Conservation (phyloP, 129 eudicot genomes). For the Pseudognaphalium luteoalbum region DNA sequence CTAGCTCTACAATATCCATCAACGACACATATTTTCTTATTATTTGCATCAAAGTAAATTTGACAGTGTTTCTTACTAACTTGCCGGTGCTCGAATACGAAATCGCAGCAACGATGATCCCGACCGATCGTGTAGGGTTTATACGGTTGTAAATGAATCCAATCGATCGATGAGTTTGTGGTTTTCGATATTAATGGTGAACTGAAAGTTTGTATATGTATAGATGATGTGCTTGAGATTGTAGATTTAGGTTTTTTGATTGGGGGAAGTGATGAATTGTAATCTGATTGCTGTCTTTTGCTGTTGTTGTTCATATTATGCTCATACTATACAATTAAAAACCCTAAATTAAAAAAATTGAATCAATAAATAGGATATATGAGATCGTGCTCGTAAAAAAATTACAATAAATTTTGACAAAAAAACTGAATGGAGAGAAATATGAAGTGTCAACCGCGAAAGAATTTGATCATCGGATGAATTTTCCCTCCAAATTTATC, state of each 20-base stretch:
- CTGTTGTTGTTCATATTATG: constrained; percentile 10
- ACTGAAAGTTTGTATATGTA: constrained; percentile 37
- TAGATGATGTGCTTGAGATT: constrained; percentile 35
- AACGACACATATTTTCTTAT: constrained; percentile 45
- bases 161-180: constrained; percentile 24
- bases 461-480: not conserved
- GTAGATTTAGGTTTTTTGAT: constrained; percentile 41
- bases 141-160: constrained; percentile 46
- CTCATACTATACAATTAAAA: constrained; percentile 21
- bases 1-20: constrained; percentile 57
- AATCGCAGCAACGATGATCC: constrained; percentile 42
- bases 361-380: not conserved
- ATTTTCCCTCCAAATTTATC: constrained; percentile 31
- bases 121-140: constrained; percentile 64
- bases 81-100: constrained; percentile 42
- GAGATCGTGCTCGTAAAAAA: not conserved
- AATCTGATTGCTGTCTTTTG: constrained; percentile 35
- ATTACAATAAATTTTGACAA: not conserved
- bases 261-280: constrained; percentile 15
- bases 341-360: constrained; percentile 8
- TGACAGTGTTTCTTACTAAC: constrained; percentile 77
- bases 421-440: constrained; percentile 13
- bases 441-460: constrained; percentile 27
- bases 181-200: constrained; percentile 49
- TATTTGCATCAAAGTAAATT: constrained; percentile 44